Conservation (phyloP, 257 asterid species). For the Anisodus tanguticus region DNA sequence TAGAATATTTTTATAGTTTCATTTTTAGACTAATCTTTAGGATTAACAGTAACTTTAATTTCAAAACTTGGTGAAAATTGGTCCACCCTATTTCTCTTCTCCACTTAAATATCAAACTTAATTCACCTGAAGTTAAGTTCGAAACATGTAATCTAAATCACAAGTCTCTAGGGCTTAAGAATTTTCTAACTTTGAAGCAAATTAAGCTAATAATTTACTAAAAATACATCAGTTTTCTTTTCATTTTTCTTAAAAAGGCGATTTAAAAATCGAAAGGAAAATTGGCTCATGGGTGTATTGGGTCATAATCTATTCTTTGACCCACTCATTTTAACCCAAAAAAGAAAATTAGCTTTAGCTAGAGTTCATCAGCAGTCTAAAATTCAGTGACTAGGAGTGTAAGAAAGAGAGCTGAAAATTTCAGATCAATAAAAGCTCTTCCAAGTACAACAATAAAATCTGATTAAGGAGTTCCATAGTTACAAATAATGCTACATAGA, state of each 20-base stretch:
- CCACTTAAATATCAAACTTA: no score
- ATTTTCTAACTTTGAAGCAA: background rate
- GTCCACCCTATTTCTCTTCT: no score
- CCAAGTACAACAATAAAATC: slow-evolving; percentile 12
- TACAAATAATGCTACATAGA: slow-evolving; percentile 18
- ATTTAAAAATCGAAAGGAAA: background rate
- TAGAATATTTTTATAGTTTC: no score
- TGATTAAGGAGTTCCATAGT: slow-evolving; percentile 16
- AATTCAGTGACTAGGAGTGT: background rate
- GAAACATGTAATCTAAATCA: background rate
- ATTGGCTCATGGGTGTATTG: no score
- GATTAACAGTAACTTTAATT: no score
- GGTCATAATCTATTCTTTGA: background rate
- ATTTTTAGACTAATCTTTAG: no score
- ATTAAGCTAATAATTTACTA: background rate
- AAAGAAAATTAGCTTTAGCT: background rate
- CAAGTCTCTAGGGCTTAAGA: background rate
- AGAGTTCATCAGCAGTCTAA: background rate
- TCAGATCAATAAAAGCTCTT: slow-evolving; percentile 12
- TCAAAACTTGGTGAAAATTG: no score
- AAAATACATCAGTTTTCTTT: background rate
- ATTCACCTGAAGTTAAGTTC: no score
- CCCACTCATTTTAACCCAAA: background rate
- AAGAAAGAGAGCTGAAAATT: background rate
- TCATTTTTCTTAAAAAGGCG: background rate